These are phyloP conservation scores for Monilinia aucupariae DNA, from an alignment of 2,329 filamentous ascomycete genomes.

Conservation along the genomic window DNA sequence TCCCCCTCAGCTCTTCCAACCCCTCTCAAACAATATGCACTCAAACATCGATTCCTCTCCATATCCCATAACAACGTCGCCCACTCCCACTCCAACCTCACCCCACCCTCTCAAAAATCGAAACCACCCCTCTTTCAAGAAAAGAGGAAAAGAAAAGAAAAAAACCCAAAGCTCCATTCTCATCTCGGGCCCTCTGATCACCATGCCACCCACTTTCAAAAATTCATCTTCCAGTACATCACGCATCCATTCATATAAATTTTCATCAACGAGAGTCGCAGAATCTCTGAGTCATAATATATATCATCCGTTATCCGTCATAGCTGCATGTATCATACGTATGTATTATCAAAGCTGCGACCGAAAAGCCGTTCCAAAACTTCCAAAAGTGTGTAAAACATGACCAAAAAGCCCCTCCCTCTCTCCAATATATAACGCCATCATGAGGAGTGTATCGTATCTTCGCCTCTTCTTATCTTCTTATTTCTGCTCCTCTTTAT, in stretches of 20 bases:
- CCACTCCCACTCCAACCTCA: no score
- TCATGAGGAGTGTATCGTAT: neutral
- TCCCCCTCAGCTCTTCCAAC: no score
- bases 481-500: no score
- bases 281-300: neutral
- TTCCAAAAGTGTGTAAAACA: slow-evolving; percentile 8
- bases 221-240: neutral
- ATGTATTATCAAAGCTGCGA: neutral
- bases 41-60: no score
- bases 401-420: neutral
- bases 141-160: no score
- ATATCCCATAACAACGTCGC: no score
- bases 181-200: no score
- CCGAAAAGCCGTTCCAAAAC: neutral
- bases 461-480: neutral
- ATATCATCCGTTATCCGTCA: neutral
- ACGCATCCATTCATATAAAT: neutral
- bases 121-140: no score
- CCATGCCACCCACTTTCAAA: neutral
- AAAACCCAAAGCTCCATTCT: no score
- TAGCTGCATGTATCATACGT: neutral
- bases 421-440: neutral
- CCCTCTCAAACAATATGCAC: no score
- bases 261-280: neutral
- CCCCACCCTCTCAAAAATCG: no score